Conservation (phyloP, 257 asterid species). For the Solanum microdontum region DNA sequence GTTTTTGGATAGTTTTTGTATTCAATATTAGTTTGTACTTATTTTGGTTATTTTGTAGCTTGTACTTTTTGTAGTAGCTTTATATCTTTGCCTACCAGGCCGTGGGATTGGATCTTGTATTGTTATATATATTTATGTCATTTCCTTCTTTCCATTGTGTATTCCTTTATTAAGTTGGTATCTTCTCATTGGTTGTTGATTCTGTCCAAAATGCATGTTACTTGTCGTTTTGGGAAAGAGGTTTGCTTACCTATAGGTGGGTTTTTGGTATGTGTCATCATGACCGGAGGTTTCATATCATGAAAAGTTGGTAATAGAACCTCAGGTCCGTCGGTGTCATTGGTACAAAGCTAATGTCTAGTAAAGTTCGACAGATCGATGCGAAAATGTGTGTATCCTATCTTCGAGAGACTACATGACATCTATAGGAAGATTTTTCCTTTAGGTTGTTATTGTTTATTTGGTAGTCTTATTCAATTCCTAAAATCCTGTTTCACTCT, state of each 20-base stretch:
- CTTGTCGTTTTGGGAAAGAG: background rate
- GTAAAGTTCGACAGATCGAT: background rate
- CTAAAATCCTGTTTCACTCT: background rate
- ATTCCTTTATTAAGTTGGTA: background rate
- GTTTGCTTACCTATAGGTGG: background rate
- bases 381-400: background rate
- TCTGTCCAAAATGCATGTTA: background rate
- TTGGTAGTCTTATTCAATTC: background rate
- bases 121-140: background rate
- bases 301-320: background rate
- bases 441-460: background rate
- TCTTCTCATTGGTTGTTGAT: background rate
- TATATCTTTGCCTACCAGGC: too few species aligned
- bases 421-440: background rate
- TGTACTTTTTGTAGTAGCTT: background rate
- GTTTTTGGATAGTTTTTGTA: too few species aligned
- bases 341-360: background rate
- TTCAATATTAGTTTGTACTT: too few species aligned
- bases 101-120: background rate
- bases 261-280: background rate
- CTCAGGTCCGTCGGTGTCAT: accelerated
- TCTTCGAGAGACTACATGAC: background rate
- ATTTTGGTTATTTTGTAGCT: too few species aligned
- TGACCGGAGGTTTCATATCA: background rate
- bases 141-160: background rate